phyloP scores from a whole-genome alignment of 345 rosid genomes.

The Gossypium longicalyx region DNA sequence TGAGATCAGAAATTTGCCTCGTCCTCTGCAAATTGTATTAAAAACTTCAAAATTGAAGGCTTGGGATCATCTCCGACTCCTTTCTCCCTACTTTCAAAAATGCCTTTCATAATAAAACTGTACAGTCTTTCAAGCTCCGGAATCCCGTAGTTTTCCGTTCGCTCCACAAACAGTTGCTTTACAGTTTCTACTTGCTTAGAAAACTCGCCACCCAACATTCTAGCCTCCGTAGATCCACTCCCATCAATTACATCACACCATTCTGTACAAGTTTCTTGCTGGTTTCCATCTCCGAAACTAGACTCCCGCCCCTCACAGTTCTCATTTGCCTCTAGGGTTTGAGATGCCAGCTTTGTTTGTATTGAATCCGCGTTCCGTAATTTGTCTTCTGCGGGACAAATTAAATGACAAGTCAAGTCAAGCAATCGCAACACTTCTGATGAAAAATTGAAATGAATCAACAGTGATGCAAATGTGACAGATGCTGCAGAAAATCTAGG shows the following conservation, averaged over 20 bases:
- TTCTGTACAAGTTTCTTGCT: constrained; percentile 23
- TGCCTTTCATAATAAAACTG: constrained; percentile 65
- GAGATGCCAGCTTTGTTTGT: constrained; percentile 31
- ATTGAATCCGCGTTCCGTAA: constrained; percentile 37
- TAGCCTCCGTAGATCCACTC: constrained; percentile 27
- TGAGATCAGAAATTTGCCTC: constrained; percentile 60
- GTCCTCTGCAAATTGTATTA: constrained; percentile 63
- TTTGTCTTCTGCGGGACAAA: constrained; percentile 49
- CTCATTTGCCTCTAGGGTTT: constrained; percentile 36
- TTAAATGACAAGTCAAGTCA: not conserved
- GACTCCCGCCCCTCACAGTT: constrained; percentile 34
- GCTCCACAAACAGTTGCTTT: constrained; percentile 47
- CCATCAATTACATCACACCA: constrained; percentile 18
- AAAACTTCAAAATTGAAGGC: constrained; percentile 81
- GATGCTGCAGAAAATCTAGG: not conserved
- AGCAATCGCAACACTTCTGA: not conserved
- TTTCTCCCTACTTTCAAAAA: constrained; percentile 48
- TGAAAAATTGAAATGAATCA: not conserved
- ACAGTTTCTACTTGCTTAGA: constrained; percentile 36
- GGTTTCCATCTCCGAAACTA: constrained; percentile 25
- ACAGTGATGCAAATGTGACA: not conserved
- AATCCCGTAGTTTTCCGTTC: constrained; percentile 53
- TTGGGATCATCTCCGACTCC: constrained; percentile 48
- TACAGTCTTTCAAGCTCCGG: constrained; percentile 92
- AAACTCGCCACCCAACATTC: constrained; percentile 41